A percentile compares a stretch with the other conserved stretches of the same genome.
Conservation (phyloP, 176 grass and related monocot species). For the Puccinellia tenuiflora region DNA sequence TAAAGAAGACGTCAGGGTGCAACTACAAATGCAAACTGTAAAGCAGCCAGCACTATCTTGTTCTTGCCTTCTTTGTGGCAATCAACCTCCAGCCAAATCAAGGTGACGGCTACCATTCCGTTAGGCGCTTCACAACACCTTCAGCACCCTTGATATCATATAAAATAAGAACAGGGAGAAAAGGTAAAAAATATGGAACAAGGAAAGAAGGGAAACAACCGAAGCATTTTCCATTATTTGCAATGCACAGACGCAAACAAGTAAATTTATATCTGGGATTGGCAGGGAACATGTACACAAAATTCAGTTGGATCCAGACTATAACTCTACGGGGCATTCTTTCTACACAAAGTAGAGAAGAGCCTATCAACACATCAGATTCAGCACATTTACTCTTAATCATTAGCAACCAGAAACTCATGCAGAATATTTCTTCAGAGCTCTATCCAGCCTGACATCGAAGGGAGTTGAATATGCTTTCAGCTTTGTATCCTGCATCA, state of each 20-base stretch:
- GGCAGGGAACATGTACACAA: conserved; percentile 12
- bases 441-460: conserved; percentile 52
- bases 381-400: neutral
- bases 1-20: neutral
- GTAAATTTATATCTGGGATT: neutral
- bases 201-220: neutral
- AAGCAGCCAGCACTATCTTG: neutral
- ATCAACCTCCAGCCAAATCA: neutral
- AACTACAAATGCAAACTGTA: neutral
- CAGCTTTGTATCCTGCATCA: conserved; percentile 53
- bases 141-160: neutral
- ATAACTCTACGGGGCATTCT: neutral
- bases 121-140: neutral
- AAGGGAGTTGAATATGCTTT: conserved; percentile 53
- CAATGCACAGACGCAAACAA: conserved; percentile 5
- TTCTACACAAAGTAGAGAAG: neutral
- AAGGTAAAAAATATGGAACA: neutral
- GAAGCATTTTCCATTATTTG: neutral
- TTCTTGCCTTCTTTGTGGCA: neutral
- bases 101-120: neutral
- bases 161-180: neutral
- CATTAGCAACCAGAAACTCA: conserved; percentile 18
- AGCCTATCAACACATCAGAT: neutral
- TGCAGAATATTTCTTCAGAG: conserved; percentile 31
- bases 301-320: neutral